phyloP scores from a whole-genome alignment of 345 rosid genomes.

The Sisymbrium altissimum region DNA sequence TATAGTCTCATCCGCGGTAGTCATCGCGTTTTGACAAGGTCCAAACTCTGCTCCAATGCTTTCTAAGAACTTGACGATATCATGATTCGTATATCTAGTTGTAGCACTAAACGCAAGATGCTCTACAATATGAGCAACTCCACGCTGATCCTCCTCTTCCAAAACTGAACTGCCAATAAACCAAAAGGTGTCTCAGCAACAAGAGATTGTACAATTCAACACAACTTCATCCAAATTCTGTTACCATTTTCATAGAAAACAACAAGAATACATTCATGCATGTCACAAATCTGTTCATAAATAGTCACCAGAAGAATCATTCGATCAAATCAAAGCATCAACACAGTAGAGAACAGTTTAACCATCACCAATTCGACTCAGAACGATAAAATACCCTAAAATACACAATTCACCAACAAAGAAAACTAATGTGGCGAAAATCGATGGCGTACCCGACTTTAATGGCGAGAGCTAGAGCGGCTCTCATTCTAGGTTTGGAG shows the following conservation, averaged over 20 bases:
- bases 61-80: constrained; percentile 83
- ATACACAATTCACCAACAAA: neutral
- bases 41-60: constrained; percentile 97
- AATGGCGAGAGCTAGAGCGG: constrained; percentile 84
- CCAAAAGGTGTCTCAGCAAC: constrained; percentile 35
- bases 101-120: constrained; percentile 98
- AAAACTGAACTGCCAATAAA: constrained; percentile 88
- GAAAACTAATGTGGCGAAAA: neutral
- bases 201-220: neutral
- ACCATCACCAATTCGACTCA: constrained; percentile 14
- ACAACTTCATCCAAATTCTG: neutral
- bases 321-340: constrained; percentile 20
- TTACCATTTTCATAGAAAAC: neutral
- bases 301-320: neutral
- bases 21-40: constrained; percentile 89
- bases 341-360: neutral
- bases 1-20: constrained; percentile 87
- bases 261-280: neutral
- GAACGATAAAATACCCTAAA: neutral
- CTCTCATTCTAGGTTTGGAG: constrained; percentile 85
- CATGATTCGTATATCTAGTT: constrained; percentile 75
- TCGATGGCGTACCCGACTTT: constrained; percentile 59
- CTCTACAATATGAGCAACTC: constrained; percentile 93
- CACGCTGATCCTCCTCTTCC: constrained; percentile 95
- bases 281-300: neutral